Base-by-base conservation (phyloP, 352 stramenopile species). In the Phytopythium helicoides region DNA sequence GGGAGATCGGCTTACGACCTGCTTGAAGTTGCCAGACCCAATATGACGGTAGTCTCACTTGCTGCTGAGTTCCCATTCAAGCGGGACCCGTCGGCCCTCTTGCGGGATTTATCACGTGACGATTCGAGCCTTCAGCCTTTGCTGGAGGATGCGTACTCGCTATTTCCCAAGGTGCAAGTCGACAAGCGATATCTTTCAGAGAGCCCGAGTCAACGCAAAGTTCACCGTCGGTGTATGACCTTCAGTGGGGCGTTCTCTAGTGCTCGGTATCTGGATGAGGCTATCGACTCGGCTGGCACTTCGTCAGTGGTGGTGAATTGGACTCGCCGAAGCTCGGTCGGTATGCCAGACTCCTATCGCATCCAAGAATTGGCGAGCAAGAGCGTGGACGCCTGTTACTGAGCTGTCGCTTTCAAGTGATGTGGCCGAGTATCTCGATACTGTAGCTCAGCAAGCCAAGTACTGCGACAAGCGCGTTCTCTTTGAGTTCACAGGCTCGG, bases 401-500 rank as follows among this genome's bases (percentile, higher is more conserved):
- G 62, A 84, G 45, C 46, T 94, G 35, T 47, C 68, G 21, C 56
- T 78, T 9, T 79, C 75, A 41, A 72, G 56, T 25, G 40, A 48
- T 22, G 60, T 79, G 12, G 76, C 74, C 14, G 31, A 58, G 7
- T 92, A 84, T 38, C 50, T 94, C n/a, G 51, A 25, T 3, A 38
- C 56, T 19, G 51, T 87, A 23, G 73, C 67, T 26, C 61, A 64
- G 26, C 64, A 58, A 21, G 64, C 70, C 8, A 53, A 62, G 33
- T 62, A 50, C 31, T 76, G 47, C 18, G 76, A 92, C 57, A 76
- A 73, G 21, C 77, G 84, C 26, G 74, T 88, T 6, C 51, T 89
- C 28, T 87, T 85, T 57, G 81, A 94, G 56, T 94, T 86, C 45
- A 85, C 71, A 12, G 66, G 78, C 45, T 64, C 73, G 7, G 84